Conservation (phyloP, 148 eudicot genomes). For the Agrostemma githago region DNA sequence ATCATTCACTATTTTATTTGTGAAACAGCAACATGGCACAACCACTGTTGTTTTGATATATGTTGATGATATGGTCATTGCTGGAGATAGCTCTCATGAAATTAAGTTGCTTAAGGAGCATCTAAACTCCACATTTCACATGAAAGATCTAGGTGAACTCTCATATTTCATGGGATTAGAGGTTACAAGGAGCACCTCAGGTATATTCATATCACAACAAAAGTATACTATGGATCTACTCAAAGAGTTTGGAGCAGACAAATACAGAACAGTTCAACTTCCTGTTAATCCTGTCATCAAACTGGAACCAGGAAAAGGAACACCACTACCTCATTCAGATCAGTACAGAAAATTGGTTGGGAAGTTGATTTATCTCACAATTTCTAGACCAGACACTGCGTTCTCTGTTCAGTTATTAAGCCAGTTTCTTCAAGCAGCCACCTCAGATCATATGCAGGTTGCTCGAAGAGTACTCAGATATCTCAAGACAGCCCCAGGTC, state of each 20-base stretch:
- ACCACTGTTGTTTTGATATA: background rate
- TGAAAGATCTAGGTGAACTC: background rate
- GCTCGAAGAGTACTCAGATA: background rate
- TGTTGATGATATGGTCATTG: conserved; percentile 1
- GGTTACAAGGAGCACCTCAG: background rate
- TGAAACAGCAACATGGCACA: background rate
- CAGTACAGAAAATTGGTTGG: background rate
- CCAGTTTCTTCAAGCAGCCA: background rate
- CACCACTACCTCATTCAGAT: background rate
- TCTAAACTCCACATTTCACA: background rate
- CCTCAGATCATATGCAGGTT: background rate
- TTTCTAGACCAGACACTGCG: background rate
- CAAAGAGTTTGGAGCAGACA: background rate
- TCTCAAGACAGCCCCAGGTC: background rate
- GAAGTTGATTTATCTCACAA: background rate
- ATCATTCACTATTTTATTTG: background rate
- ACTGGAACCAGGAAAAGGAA: background rate
- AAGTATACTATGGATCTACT: background rate
- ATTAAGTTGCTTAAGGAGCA: background rate
- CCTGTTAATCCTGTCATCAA: too few relatives aligned
- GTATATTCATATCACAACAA: background rate
- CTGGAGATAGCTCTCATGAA: background rate
- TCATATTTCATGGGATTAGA: background rate
- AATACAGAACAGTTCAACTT: background rate
- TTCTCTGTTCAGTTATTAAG: background rate